phyloP scores from a whole-genome alignment of 2,329 filamentous ascomycete species.

The Fusarium longipes region DNA sequence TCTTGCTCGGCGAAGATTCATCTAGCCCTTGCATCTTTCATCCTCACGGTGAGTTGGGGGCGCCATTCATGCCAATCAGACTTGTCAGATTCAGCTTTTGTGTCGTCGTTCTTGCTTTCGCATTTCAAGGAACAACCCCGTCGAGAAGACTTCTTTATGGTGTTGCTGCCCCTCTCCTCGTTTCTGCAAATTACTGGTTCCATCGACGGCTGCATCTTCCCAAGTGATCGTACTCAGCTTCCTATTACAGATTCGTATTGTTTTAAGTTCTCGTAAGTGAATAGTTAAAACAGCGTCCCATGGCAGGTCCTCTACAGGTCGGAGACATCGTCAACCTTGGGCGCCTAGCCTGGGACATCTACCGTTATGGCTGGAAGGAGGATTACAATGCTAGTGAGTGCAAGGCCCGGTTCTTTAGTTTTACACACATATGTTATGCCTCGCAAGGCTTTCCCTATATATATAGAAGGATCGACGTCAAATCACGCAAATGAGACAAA shows the following conservation, averaged over 20 bases:
- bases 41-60: conserved; percentile 3
- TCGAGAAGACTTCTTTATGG: conserved; percentile 24
- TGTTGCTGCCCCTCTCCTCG: conserved; percentile 2
- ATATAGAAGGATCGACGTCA: neutral
- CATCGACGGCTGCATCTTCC: neutral
- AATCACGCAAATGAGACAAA: neutral
- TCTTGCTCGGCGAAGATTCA: conserved; percentile 11
- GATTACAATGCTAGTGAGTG: conserved; percentile 51
- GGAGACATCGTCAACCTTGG: conserved; percentile 50
- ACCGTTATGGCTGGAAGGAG: conserved; percentile 49
- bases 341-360: conserved; percentile 50
- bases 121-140: conserved; percentile 8
- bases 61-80: conserved; percentile 15
- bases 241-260: neutral
- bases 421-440: conserved; percentile 10
- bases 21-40: conserved; percentile 26
- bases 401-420: neutral
- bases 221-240: conserved; percentile 5
- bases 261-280: conserved; percentile 6
- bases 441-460: conserved; percentile 31
- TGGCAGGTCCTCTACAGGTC: conserved; percentile 46
- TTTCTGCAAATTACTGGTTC: conserved; percentile 2
- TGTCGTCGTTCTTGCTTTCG: conserved; percentile 2
- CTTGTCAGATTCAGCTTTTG: neutral
- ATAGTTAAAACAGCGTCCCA: conserved; percentile 21